Percentiles rank a stretch among this genome's conserved stretches.
Evolutionary conservation across 1,139 yeast genomes (phyloP).

Genomic region (Blastobotrys aristatus): DNA sequence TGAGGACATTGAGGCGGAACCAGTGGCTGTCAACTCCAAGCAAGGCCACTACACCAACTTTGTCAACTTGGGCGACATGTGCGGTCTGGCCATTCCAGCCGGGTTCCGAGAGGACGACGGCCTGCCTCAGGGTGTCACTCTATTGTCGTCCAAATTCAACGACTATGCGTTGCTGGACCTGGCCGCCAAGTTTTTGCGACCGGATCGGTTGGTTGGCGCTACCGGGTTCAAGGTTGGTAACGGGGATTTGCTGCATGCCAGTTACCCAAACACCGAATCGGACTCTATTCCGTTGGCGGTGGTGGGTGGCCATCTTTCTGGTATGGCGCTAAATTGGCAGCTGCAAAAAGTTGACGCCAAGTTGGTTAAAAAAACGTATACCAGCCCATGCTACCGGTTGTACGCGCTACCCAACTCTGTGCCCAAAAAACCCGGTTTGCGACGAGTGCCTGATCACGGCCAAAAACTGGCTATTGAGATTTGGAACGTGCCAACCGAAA

Average conservation of each 20-base stretch:
- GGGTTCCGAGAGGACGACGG: slow-evolving; percentile 87
- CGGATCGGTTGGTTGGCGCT: slow-evolving; percentile 47
- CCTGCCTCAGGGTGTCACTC: slow-evolving; percentile 83
- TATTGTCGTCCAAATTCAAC: slow-evolving; percentile 73
- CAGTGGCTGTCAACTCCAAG: slow-evolving; percentile 72
- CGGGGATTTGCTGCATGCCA: slow-evolving; percentile 39
- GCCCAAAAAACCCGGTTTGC: slow-evolving; percentile 88
- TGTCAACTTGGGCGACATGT: slow-evolving; percentile 87
- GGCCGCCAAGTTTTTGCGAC: slow-evolving; percentile 63
- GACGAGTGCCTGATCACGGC: slow-evolving; percentile 59
- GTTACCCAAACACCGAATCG: slow-evolving; percentile 37
- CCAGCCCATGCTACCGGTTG: slow-evolving; percentile 67
- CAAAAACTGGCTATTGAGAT: slow-evolving; percentile 66
- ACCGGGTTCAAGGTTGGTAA: slow-evolving; percentile 29
- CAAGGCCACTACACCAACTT: slow-evolving; percentile 98
- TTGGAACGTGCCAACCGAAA: slow-evolving; percentile 71
- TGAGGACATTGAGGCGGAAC: slow-evolving; percentile 65
- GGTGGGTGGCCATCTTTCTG: slow-evolving; percentile 91
- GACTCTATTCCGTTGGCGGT: slow-evolving; percentile 68
- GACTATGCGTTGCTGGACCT: slow-evolving; percentile 85
- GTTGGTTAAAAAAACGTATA: slow-evolving; percentile 57
- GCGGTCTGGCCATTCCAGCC: slow-evolving; percentile 86
- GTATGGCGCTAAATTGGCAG: slow-evolving; percentile 93
- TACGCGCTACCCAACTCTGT: slow-evolving; percentile 74
- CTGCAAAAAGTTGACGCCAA: slow-evolving; percentile 79